Base-by-base conservation (phyloP, 768 basidiomycete species). In the Boletus subparvulus region DNA sequence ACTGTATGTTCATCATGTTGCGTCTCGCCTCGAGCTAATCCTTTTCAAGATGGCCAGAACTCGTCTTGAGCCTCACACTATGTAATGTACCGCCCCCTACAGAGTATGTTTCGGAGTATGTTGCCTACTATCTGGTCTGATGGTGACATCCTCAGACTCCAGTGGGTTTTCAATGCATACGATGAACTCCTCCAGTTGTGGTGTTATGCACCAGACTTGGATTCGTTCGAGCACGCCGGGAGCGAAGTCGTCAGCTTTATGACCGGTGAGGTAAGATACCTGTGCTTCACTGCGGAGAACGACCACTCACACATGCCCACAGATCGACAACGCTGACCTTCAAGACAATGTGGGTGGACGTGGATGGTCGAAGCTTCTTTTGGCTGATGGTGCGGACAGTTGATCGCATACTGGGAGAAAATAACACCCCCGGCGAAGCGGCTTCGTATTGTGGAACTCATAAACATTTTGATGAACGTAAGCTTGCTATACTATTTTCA, bases 21-120 rank as follows among this genome's bases (percentile, higher is more conserved):
- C 26, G 28, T 28, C 37, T 21, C 24, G 21, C 9, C n/a, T 43
- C 24, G 9, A 41, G 49, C 60, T 65, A 24, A 67, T 47, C 43
- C 12, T 47, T 43, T 49, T 39, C 26, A 61, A 90, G 88, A 48
- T 91, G 89, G 71, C 87, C 89, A 21, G 87, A 90, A 59, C 74
- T 84, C 65, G 86, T 83, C 61, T 67, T 84, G 28, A 89, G 86
- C 59, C 73, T 91, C 41, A 83, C 86, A 4, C 73, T 91, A 16
- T 83, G 83, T 63, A 88, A 87, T 66, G 78, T 88, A 28, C 84
- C 87, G 13, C 74, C 87, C 3, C 84, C 84, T 32, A 77, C 78
- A 36, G 87, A 88, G 88, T 90, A 65, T 61, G 84, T 74, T 17
- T 39, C 37, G 36, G 87, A 88, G 88, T 90, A 65, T 61, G 84